Evolutionary conservation across 495 filamentous ascomycete species (phyloP), one percentile per base, ranked within the genome.

Genomic region (Lasiosphaeria hispida): DNA sequence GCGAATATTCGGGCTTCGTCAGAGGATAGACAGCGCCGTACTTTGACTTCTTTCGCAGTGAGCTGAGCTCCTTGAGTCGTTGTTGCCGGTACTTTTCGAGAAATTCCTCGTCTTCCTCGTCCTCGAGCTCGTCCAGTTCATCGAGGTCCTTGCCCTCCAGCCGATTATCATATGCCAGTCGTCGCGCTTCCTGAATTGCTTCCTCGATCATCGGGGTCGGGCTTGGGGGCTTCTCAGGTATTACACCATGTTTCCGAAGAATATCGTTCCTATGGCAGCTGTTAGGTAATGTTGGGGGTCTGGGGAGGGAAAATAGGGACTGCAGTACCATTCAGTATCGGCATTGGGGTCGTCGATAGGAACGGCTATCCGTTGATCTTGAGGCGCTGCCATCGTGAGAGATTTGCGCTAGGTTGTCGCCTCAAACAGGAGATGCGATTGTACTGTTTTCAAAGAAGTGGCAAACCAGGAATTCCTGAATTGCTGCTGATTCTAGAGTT

Each of bases 201-300:
- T 97, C 95, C 75, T 97, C 89, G 65, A 99, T 96, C 61, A 94
- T 81, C 11, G 92, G 90, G 15, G 94, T 96, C 1, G 93, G 92
- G 41, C 92, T 95, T 13, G 93, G 90, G 0, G 93, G 91, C 71
- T 96, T 97, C 68, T 97, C 92, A 10, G 94, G 94, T 55, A 99
- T 97, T 51, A 99, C 77, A 40, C 90, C 89, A 75, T 97, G 91
- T 71, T 96, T 92, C 54, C 94, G 90, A 48, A 99, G 89, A 67
- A 99, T 99, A 60, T 99, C 94, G 67, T 99, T 99, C 93, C 92
- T 97, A 69, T 51, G 35, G 60, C 23, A 59, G 43, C 53, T 42
- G 48, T 64, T 48, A 63, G 40, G 48, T 19, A 45, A 37, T 5
- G 17, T n/a, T 11, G 10, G 23, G 39, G 34, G 33, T 17, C 17